phyloP scores from a whole-genome alignment of 2,329 filamentous ascomycete genomes.

The Lithohypha guttulata region DNA sequence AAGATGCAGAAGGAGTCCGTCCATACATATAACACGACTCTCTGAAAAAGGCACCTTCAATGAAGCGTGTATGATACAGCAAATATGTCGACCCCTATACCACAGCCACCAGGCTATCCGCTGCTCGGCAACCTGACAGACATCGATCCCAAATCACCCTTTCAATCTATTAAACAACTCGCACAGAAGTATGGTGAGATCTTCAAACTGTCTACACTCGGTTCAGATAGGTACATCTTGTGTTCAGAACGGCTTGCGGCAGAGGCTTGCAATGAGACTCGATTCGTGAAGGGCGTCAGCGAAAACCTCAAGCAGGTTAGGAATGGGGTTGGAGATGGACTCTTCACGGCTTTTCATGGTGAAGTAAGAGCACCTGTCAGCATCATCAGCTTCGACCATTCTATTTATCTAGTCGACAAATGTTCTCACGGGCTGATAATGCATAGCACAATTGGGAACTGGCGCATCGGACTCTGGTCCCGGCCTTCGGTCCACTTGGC shows the following conservation, averaged over 20 bases:
- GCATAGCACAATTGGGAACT: slow-evolving; percentile 55
- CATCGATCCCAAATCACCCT: slow-evolving; percentile 40
- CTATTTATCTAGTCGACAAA: too few relatives aligned
- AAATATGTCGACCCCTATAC: slow-evolving; percentile 39
- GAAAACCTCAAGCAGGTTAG: slow-evolving; percentile 45
- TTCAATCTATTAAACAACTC: slow-evolving; percentile 40
- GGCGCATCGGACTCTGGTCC: slow-evolving; percentile 42
- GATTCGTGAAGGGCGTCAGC: slow-evolving; percentile 51
- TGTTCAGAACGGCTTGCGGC: slow-evolving; percentile 47
- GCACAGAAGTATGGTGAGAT: slow-evolving; percentile 46
- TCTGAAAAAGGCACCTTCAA: too few relatives aligned
- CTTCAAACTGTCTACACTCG: slow-evolving; percentile 45
- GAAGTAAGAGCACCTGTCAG: too few relatives aligned
- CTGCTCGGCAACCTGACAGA: slow-evolving; percentile 44
- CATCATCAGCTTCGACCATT: too few relatives aligned
- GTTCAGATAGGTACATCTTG: slow-evolving; percentile 39
- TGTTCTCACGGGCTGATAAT: too few relatives aligned
- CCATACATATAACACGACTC: too few relatives aligned
- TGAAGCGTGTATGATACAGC: too few relatives aligned
- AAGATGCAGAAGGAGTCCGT: too few relatives aligned
- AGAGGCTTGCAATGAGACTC: slow-evolving; percentile 54
- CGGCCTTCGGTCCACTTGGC: slow-evolving; percentile 37
- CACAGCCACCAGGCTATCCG: slow-evolving; percentile 40
- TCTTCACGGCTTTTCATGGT: slow-evolving; percentile 48
- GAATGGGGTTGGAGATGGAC: slow-evolving; percentile 51